Evolutionary conservation across 2,329 filamentous ascomycete species (phyloP).

Genomic region (Whalleya microplaca): DNA sequence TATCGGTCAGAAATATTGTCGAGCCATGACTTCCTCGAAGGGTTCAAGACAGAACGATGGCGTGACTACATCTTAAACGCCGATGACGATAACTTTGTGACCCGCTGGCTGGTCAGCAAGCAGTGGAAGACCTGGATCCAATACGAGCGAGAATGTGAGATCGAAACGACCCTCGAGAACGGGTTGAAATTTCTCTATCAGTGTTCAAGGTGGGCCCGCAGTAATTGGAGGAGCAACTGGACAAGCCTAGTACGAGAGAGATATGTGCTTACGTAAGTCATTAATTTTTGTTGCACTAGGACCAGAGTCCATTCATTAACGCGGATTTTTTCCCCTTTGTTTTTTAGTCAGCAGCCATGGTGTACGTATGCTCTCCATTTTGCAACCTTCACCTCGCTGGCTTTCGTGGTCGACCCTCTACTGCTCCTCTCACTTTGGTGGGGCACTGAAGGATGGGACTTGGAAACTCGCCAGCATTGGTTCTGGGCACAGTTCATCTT

Average conservation of each 20-base stretch:
- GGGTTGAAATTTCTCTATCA: slow-evolving; percentile 89
- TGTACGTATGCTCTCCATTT: slow-evolving; percentile 91
- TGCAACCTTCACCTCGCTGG: slow-evolving; percentile 89
- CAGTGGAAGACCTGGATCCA: slow-evolving; percentile 95
- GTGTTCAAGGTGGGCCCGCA: slow-evolving; percentile 92
- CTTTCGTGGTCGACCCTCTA: slow-evolving; percentile 76
- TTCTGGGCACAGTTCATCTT: slow-evolving; percentile 69
- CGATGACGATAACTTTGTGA: slow-evolving; percentile 98
- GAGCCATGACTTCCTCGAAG: slow-evolving; percentile 81
- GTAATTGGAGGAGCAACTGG: slow-evolving; percentile 97
- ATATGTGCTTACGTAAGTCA: slow-evolving; percentile 82
- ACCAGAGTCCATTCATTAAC: slow-evolving; percentile 24
- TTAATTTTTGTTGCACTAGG: slow-evolving; percentile 13
- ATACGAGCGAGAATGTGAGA: slow-evolving; percentile 87
- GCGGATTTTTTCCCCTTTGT: too few relatives aligned
- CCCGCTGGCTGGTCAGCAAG: slow-evolving; percentile 90
- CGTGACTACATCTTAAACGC: slow-evolving; percentile 88
- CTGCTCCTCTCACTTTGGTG: slow-evolving; percentile 71
- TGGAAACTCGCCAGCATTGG: slow-evolving; percentile 54
- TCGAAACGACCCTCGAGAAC: slow-evolving; percentile 91
- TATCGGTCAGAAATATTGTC: slow-evolving; percentile 89
- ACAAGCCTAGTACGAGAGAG: slow-evolving; percentile 85
- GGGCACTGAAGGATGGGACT: slow-evolving; percentile 66
- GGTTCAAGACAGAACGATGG: slow-evolving; percentile 92
- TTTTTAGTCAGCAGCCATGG: slow-evolving; percentile 93